Conservation (phyloP, 2,329 filamentous ascomycete genomes). For the Aspergillus jensenii region DNA sequence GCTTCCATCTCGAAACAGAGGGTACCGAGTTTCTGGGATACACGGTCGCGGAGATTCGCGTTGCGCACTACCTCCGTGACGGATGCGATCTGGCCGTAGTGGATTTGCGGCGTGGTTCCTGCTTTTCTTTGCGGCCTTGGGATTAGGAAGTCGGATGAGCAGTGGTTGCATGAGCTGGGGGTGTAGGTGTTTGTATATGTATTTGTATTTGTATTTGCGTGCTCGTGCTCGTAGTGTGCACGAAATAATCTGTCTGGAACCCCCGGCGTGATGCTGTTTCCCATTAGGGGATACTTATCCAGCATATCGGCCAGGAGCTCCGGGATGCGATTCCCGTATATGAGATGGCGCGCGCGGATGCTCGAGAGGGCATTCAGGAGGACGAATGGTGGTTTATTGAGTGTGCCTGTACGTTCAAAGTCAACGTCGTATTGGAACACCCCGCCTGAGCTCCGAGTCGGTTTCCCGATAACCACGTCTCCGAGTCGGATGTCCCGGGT, state of each 20-base stretch:
- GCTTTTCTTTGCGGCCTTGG: not conserved
- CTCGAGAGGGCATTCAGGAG: not conserved
- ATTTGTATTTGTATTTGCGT: too few species aligned
- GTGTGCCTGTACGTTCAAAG: not conserved
- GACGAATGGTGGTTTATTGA: slow-evolving; percentile 1
- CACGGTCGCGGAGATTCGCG: not conserved
- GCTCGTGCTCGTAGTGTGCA: not conserved
- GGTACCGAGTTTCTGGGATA: not conserved
- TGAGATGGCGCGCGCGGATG: not conserved
- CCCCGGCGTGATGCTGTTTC: not conserved
- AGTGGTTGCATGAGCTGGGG: not conserved
- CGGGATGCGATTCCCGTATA: not conserved
- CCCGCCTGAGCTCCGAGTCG: slow-evolving; percentile 15
- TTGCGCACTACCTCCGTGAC: slow-evolving; percentile 4
- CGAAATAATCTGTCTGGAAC: not conserved
- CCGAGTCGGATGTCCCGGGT: slow-evolving; percentile 29
- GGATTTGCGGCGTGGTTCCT: not conserved
- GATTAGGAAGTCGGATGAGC: not conserved
- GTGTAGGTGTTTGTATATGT: not conserved
- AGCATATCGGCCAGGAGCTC: not conserved
- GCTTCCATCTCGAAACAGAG: slow-evolving; percentile 10
- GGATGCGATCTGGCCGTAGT: slow-evolving; percentile 1
- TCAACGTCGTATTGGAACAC: slow-evolving; percentile 31
- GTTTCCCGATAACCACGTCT: slow-evolving; percentile 29
- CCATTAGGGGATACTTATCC: not conserved